phyloP scores from a whole-genome alignment of 2,329 filamentous ascomycete genomes.

The Penicillium sp. region DNA sequence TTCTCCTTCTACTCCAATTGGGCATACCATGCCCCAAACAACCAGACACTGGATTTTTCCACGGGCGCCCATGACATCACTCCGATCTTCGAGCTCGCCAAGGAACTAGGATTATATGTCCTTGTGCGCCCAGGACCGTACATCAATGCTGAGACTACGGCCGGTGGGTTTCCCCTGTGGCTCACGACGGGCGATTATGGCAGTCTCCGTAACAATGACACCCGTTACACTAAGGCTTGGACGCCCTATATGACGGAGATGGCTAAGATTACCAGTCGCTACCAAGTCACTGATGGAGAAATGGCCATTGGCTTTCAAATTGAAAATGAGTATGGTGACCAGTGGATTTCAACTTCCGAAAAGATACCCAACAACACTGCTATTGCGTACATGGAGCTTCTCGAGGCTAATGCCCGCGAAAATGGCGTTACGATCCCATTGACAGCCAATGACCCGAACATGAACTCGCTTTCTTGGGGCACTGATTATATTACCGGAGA shows the following conservation, averaged over 20 bases:
- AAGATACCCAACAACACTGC: slow-evolving; percentile 53
- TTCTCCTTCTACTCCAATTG: slow-evolving; percentile 51
- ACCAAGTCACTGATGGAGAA: slow-evolving; percentile 31
- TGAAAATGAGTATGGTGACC: slow-evolving; percentile 41
- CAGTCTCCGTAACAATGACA: slow-evolving; percentile 32
- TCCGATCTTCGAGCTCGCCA: slow-evolving; percentile 53
- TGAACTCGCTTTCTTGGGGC: slow-evolving; percentile 60
- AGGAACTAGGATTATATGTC: slow-evolving; percentile 56
- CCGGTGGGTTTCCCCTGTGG: slow-evolving; percentile 64
- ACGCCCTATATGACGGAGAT: slow-evolving; percentile 31
- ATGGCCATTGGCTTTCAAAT: slow-evolving; percentile 33
- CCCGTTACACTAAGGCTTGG: slow-evolving; percentile 32
- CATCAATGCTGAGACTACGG: slow-evolving; percentile 64
- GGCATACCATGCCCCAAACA: slow-evolving; percentile 51
- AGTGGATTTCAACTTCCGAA: slow-evolving; percentile 34
- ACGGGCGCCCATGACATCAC: slow-evolving; percentile 56
- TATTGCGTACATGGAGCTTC: slow-evolving; percentile 42
- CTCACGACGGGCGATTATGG: slow-evolving; percentile 56
- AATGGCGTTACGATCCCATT: slow-evolving; percentile 61
- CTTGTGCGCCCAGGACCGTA: slow-evolving; percentile 62
- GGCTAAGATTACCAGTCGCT: slow-evolving; percentile 29
- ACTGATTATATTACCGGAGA: slow-evolving; percentile 58
- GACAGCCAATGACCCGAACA: slow-evolving; percentile 61
- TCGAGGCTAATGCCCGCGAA: slow-evolving; percentile 55
- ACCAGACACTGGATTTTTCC: slow-evolving; percentile 50